Conservation (phyloP, 331 rosid genomes). For the Malus hybrid region DNA sequence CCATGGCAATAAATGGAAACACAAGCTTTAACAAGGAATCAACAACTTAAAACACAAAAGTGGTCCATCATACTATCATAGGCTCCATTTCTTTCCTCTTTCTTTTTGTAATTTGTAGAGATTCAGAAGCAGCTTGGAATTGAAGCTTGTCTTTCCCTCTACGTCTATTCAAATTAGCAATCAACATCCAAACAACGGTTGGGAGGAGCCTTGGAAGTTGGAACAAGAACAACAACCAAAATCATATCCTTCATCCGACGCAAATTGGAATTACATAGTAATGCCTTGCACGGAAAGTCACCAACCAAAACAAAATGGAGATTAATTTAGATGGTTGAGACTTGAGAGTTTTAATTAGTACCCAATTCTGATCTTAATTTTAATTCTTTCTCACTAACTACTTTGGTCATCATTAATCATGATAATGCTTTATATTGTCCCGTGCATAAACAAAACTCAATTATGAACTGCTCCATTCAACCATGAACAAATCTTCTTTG, state of each 20-base stretch:
- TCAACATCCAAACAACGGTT: slow-evolving; percentile 30
- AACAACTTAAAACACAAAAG: neutral
- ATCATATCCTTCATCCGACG: neutral
- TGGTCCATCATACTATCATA: neutral
- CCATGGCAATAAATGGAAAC: neutral
- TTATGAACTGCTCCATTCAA: too few species aligned
- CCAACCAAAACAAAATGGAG: neutral
- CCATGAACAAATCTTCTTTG: too few species aligned
- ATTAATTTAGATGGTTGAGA: neutral
- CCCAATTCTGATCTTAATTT: neutral
- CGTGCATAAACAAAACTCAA: neutral
- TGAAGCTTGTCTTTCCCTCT: slow-evolving; percentile 37
- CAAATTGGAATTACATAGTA: slow-evolving; percentile 1
- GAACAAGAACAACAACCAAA: slow-evolving; percentile 36
- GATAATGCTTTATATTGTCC: neutral
- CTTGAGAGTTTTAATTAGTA: neutral
- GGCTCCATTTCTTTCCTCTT: neutral
- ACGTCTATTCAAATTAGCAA: slow-evolving; percentile 29
- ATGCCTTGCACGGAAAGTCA: slow-evolving; percentile 45
- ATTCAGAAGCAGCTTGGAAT: slow-evolving; percentile 12
- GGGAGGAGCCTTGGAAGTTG: slow-evolving; percentile 19
- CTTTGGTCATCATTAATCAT: neutral
- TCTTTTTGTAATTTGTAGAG: neutral
- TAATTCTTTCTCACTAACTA: neutral
- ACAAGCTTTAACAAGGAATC: neutral